Conservation (phyloP, 1,139 yeast species). For the Blastobotrys petasosporus region DNA sequence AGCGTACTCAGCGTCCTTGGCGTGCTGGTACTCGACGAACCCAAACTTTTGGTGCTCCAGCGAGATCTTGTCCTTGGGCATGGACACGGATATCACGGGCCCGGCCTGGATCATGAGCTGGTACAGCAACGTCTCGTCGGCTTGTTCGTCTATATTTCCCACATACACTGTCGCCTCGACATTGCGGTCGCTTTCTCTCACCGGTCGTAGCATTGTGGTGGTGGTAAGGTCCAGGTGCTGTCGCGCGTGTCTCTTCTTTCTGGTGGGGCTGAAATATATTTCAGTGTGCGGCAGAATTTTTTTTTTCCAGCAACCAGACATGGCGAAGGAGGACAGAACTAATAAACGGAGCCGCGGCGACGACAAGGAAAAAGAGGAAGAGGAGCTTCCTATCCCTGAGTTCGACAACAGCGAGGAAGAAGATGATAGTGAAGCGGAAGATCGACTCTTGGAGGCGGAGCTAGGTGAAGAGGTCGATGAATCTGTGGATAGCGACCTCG, state of each 20-base stretch:
- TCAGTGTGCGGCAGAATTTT: conserved; percentile 3
- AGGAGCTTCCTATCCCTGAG: conserved; percentile 15
- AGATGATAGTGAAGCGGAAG: conserved; percentile 23
- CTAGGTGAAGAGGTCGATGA: conserved; percentile 23
- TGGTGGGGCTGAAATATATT: conserved; percentile 4
- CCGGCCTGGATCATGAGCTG: conserved; percentile 85
- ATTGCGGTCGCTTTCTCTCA: conserved; percentile 38
- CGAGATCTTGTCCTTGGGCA: conserved; percentile 74
- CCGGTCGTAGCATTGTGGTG: neutral
- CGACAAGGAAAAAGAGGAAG: conserved; percentile 16
- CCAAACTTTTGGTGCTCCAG: conserved; percentile 82
- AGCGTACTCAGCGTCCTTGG: conserved; percentile 67
- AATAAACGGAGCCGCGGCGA: conserved; percentile 10
- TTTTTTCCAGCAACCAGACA: conserved; percentile 9
- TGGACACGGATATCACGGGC: conserved; percentile 60
- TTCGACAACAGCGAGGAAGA: conserved; percentile 17
- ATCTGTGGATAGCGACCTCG: conserved; percentile 26
- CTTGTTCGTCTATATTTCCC: conserved; percentile 77
- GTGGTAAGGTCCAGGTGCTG: neutral
- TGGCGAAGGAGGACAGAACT: conserved; percentile 11
- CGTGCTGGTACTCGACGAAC: conserved; percentile 64
- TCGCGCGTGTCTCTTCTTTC: neutral
- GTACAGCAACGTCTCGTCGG: conserved; percentile 56
- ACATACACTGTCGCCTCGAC: conserved; percentile 68
- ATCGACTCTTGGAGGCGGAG: conserved; percentile 22